Evolutionary conservation across 345 rosid genomes (phyloP).

Genomic region (Gossypium rotundifolium): DNA sequence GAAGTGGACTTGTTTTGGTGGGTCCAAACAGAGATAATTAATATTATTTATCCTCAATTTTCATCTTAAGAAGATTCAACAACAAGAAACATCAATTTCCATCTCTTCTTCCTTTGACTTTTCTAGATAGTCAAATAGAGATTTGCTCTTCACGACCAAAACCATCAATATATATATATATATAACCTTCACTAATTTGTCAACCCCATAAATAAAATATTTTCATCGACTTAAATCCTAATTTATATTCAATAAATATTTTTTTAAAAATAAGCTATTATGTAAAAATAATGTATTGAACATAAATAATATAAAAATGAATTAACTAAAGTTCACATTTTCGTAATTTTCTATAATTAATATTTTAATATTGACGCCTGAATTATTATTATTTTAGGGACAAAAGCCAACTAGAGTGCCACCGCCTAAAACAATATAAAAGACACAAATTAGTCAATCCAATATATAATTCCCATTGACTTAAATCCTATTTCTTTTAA

Average conservation of each 20-base stretch:
- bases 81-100: neutral
- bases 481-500: neutral
- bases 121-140: neutral
- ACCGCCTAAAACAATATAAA: neutral
- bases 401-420: neutral
- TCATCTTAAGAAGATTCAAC: neutral
- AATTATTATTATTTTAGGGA: neutral
- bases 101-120: neutral
- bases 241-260: neutral
- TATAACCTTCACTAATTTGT: neutral
- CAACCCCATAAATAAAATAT: neutral
- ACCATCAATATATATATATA: neutral
- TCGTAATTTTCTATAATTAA: neutral
- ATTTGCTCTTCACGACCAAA: neutral
- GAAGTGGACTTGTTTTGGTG: too few species aligned
- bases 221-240: neutral
- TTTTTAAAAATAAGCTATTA: neutral
- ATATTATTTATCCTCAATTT: too few species aligned
- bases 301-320: too few species aligned
- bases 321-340: too few species aligned
- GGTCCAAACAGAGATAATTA: too few species aligned
- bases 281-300: neutral
- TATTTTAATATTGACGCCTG: too few species aligned
- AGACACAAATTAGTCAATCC: neutral
- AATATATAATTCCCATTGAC: neutral